These are phyloP conservation scores for Alnus rubra DNA, from an alignment of 306 rosid genomes.

Conservation along the genomic window DNA sequence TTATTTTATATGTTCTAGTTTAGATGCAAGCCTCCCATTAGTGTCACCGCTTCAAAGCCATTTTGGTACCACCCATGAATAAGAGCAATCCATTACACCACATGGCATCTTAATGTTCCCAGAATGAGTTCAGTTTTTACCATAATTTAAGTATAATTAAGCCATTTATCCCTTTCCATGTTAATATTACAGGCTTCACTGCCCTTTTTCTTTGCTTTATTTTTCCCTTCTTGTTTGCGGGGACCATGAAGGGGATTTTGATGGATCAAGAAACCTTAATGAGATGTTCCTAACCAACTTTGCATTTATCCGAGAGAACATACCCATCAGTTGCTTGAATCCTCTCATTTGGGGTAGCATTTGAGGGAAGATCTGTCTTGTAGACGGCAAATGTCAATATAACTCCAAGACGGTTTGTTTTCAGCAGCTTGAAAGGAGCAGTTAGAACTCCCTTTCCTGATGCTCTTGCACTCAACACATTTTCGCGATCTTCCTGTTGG, in stretches of 20 bases:
- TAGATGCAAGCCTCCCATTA: neutral
- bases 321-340: slow-evolving; percentile 94
- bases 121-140: neutral
- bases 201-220: neutral
- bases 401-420: slow-evolving; percentile 91
- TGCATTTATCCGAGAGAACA: slow-evolving; percentile 1
- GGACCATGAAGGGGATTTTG: neutral
- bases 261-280: neutral
- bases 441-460: slow-evolving; percentile 95
- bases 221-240: neutral
- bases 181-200: neutral
- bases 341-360: slow-evolving; percentile 89
- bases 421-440: slow-evolving; percentile 84
- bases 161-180: neutral
- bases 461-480: slow-evolving; percentile 87
- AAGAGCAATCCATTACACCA: neutral
- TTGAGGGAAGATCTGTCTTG: slow-evolving; percentile 84
- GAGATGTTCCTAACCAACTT: neutral
- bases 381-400: slow-evolving; percentile 94
- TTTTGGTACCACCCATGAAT: neutral
- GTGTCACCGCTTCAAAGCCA: neutral
- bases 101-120: neutral
- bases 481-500: slow-evolving; percentile 86
- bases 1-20: neutral
- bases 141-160: neutral